Evolutionary conservation across 1,139 yeast species (phyloP).

Genomic region (Sugiyamaella paludigena): DNA sequence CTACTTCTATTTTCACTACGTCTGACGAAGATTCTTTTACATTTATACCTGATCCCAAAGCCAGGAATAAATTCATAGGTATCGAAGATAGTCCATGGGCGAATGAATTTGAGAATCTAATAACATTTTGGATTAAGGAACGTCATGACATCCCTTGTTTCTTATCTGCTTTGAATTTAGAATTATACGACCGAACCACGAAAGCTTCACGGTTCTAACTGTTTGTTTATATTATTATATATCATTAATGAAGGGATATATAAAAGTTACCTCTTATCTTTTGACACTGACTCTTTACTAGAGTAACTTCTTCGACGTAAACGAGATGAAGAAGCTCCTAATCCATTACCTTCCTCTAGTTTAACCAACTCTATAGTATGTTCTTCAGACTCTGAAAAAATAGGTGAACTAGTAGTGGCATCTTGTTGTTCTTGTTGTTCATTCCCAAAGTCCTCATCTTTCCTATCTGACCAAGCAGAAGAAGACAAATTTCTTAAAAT

Average conservation of each 20-base stretch:
- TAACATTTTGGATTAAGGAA: constrained; percentile 66
- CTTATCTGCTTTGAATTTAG: constrained; percentile 70
- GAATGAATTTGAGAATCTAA: constrained; percentile 53
- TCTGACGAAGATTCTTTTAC: constrained; percentile 37
- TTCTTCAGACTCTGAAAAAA: not conserved
- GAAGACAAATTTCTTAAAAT: constrained; percentile 42
- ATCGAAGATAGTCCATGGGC: constrained; percentile 40
- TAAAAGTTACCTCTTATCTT: not conserved
- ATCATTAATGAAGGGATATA: no score
- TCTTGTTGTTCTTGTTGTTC: no score
- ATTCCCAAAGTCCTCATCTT: no score
- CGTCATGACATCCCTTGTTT: constrained; percentile 76
- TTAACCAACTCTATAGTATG: constrained; percentile 2
- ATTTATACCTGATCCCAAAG: constrained; percentile 39
- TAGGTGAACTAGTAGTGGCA: no score
- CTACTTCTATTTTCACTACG: constrained; percentile 54
- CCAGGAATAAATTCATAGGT: constrained; percentile 36
- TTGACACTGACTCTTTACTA: not conserved
- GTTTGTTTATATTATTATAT: not conserved
- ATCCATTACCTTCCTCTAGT: constrained; percentile 8
- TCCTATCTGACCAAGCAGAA: not conserved
- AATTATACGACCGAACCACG: constrained; percentile 49
- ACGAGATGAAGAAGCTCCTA: not conserved
- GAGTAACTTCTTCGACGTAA: constrained; percentile 4
- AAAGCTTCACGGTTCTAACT: constrained; percentile 26